A percentile compares a stretch with the other conserved stretches of the same genome.
phyloP scores from a whole-genome alignment of 441 rosid genomes.

The Populus hybrid region DNA sequence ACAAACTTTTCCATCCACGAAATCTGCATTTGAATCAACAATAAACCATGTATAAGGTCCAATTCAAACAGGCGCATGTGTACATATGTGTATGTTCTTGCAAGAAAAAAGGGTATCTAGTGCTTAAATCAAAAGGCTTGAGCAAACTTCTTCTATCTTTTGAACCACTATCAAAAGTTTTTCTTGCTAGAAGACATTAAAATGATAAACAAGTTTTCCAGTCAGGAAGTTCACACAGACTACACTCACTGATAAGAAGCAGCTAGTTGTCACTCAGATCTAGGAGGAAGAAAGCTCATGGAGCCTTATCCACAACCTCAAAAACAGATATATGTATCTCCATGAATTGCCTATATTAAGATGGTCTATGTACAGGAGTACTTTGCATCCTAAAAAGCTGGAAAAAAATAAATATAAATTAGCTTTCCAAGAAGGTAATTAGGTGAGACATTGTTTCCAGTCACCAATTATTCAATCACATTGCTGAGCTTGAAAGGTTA shows the following conservation, averaged over 20 bases:
- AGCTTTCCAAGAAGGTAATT: not conserved
- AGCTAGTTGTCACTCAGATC: constrained; percentile 6
- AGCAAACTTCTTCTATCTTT: constrained; percentile 5
- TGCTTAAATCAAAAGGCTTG: constrained; percentile 2
- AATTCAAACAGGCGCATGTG: not conserved
- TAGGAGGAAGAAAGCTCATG: not conserved
- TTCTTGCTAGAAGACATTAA: not conserved
- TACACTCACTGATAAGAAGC: constrained; percentile 3
- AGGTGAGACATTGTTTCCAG: not conserved
- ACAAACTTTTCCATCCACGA: constrained; percentile 99
- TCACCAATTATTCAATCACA: not conserved
- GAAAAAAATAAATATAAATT: not conserved
- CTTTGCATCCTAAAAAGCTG: not conserved
- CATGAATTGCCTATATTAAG: not conserved
- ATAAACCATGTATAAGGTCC: constrained; percentile 9
- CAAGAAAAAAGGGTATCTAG: not conserved
- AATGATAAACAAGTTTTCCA: not conserved
- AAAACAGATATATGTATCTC: not conserved
- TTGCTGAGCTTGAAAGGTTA: not conserved
- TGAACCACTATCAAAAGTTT: too few species aligned
- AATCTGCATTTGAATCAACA: constrained; percentile 52
- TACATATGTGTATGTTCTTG: not conserved
- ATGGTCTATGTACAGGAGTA: not conserved
- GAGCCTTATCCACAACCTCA: not conserved
- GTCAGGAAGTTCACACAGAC: not conserved